Percentiles rank a stretch among this genome's conserved stretches.
Evolutionary conservation across 2,329 filamentous ascomycete genomes (phyloP).

Genomic region (Lasiodiplodia theobromae): DNA sequence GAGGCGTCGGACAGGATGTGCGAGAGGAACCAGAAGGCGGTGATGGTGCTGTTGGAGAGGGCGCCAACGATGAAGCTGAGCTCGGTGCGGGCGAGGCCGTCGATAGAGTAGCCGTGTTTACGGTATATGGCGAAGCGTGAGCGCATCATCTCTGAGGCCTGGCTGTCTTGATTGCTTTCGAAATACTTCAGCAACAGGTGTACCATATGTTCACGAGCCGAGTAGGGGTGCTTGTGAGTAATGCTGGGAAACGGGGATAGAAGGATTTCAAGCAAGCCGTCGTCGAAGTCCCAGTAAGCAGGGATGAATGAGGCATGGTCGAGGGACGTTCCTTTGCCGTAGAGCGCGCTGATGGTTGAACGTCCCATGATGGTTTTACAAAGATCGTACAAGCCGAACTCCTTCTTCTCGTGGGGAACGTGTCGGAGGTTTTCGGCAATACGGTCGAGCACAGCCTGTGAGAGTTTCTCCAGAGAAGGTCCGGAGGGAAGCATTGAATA

Average conservation of each 20-base stretch:
- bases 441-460: not conserved
- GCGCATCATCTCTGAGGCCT: not conserved
- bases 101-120: not conserved
- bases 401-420: not conserved
- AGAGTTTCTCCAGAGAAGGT: not conserved
- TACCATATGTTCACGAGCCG: not conserved
- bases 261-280: not conserved
- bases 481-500: not conserved
- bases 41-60: constrained; percentile 4
- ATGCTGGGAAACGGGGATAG: not conserved
- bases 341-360: not conserved
- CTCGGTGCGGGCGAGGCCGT: constrained; percentile 1
- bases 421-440: not conserved
- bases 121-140: not conserved
- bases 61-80: constrained; percentile 4
- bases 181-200: not conserved
- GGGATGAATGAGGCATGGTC: not conserved
- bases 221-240: not conserved
- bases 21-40: constrained; percentile 3
- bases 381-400: not conserved
- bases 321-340: not conserved
- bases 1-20: not conserved
- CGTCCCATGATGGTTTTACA: not conserved
- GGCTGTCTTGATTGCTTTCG: not conserved
- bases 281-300: constrained; percentile 5